Base-by-base conservation (phyloP, 2,329 filamentous ascomycete species). In the Nemania sp. region DNA sequence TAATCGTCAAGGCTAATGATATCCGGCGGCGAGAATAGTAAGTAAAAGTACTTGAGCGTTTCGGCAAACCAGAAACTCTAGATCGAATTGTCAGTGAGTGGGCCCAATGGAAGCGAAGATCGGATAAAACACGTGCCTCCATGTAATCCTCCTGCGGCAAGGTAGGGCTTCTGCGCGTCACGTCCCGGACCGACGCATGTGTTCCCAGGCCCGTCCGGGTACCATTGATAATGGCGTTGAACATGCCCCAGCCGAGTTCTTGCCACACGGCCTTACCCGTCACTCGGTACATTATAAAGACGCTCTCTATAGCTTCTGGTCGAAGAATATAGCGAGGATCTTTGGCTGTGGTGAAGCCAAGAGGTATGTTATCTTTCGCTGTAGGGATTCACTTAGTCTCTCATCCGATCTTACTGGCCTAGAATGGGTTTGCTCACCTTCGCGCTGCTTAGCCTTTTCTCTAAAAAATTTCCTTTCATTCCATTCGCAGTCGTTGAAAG, bases 1-100 rank as follows among this genome's bases (percentile, higher is more conserved):
- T 77, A 86, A 11, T 85, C 77, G 66, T 87, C 83, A 62, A 87
- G 68, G 65, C 76, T 83, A 22, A 84, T 72, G 36, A 80, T 61
- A 20, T 76, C 73, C 2, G 80, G 77, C 36, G 84, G 78, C 37
- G 77, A 79, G 58, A 86, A 87, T 12, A 64, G 44, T 8, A 65
- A 31, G 30, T 65, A 65, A 20, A 64, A 66, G 43, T 66, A 66
- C 26, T 86, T 88, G 54, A 86, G 65, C 22, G 82, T 87, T 71
- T 87, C 83, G 1, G 80, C 82, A 61, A 83, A 72, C 80, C 83
- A 87, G 63, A 86, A 86, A 52, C 78, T 83, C 67, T 86, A 81
- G 69, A 44, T 14, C 7, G 24, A 19, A 45, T 7, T 1, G 48
- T 56, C 17, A 57, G 56, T 33, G 22, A 4, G 30, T n/a, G n/a